These are phyloP conservation scores for Lablab purpureus DNA, from an alignment of 306 rosid genomes.

Conservation along the genomic window DNA sequence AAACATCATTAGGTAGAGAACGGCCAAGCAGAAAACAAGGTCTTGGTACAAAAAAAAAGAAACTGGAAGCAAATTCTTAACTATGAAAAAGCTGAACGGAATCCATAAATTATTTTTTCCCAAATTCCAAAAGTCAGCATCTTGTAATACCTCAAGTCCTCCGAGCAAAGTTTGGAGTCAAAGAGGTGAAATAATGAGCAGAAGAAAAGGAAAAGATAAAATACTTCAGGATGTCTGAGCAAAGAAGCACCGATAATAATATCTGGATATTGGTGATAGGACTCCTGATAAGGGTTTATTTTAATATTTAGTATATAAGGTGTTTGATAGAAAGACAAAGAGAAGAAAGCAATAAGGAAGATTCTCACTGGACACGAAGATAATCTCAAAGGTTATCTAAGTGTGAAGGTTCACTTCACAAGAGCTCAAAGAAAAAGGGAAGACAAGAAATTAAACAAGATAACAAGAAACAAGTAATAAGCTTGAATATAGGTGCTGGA, in stretches of 20 bases:
- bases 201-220: neutral
- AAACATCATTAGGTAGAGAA: slow-evolving; percentile 38
- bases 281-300: too few relatives aligned
- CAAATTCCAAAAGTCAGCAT: slow-evolving; percentile 30
- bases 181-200: slow-evolving; percentile 15
- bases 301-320: too few relatives aligned
- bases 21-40: slow-evolving; percentile 38
- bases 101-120: neutral
- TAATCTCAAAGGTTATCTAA: too few relatives aligned
- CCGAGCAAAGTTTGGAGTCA: neutral
- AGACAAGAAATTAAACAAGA: too few relatives aligned
- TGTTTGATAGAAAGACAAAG: too few relatives aligned
- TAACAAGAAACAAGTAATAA: too few relatives aligned
- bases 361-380: too few relatives aligned
- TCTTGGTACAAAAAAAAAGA: neutral
- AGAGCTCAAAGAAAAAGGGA: too few relatives aligned
- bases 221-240: slow-evolving; percentile 73
- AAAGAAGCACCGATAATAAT: slow-evolving; percentile 63
- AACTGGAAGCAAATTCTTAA: slow-evolving; percentile 22
- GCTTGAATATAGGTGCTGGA: too few relatives aligned
- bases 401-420: too few relatives aligned
- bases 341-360: too few relatives aligned
- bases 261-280: slow-evolving; percentile 55
- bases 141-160: neutral
- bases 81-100: slow-evolving; percentile 12